Conservation (phyloP, 495 filamentous ascomycete species). For the Immersiella caudata region DNA sequence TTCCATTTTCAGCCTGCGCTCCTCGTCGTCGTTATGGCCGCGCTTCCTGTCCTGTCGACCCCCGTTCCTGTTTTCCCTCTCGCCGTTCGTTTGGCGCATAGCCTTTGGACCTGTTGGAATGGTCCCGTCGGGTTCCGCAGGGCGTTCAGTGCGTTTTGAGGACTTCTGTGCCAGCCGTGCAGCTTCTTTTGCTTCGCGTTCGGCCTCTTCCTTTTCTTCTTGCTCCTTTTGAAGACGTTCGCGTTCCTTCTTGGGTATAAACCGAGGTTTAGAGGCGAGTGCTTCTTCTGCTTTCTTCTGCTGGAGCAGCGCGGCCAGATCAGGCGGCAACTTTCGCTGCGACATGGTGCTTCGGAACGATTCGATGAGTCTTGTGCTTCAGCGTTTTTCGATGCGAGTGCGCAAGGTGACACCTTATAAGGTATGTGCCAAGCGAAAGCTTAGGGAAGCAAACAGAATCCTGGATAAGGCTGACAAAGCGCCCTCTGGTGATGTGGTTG, state of each 20-base stretch:
- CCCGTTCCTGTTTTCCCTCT: constrained; percentile 46
- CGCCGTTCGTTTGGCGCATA: constrained; percentile 64
- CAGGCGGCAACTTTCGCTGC: constrained; percentile 43
- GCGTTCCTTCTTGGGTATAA: constrained; percentile 85
- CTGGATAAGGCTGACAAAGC: too few relatives aligned
- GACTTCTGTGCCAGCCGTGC: not conserved
- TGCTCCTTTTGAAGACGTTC: constrained; percentile 87
- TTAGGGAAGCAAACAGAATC: too few relatives aligned
- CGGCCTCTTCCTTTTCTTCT: constrained; percentile 59
- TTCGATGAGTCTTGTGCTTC: not conserved
- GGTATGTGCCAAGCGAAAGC: too few relatives aligned
- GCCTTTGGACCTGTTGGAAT: constrained; percentile 82
- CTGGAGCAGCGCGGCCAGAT: constrained; percentile 52
- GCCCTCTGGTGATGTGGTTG: not conserved
- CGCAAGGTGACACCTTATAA: too few relatives aligned
- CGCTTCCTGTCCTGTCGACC: constrained; percentile 32
- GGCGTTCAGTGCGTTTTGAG: constrained; percentile 25
- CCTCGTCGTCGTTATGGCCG: constrained; percentile 37
- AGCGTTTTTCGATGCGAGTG: not conserved
- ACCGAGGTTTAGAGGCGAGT: constrained; percentile 75
- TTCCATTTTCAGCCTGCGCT: constrained; percentile 60
- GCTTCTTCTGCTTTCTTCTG: constrained; percentile 51
- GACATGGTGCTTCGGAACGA: constrained; percentile 1
- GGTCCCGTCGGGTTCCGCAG: constrained; percentile 30
- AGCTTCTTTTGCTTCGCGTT: constrained; percentile 14